Evolutionary conservation across 1,284 basidiomycete species (phyloP), one percentile per base, ranked within the genome.

Genomic region (Puccinia triticina): DNA sequence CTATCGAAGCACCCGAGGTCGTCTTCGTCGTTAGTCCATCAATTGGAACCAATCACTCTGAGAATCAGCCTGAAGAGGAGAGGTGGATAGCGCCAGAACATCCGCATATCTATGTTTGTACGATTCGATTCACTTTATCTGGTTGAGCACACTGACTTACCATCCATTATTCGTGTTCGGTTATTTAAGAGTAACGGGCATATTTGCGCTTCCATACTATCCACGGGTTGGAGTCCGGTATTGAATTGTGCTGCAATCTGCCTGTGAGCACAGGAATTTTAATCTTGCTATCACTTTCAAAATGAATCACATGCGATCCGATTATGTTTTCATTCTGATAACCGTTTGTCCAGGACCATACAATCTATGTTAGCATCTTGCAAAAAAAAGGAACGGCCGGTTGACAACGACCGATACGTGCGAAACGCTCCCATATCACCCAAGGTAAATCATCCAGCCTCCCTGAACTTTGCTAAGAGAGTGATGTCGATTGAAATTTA

Each of bases 291-390:
- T 21, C 55, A 55, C 29, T 8, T 59, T 59, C n/a, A 3, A 1
- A 5, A 26, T 59, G 29, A 59, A 59, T 29, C 29, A n/a, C 7
- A 21, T 59, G 67, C 14, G 40, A 43, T 43, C 46, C 12, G 37
- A 14, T 43, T 32, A 18, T 18, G 66, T 2, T 23, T 46, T 14
- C 29, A 21, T 69, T 14, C 32, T 55, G 23, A 21, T 23, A 34
- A n/a, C 26, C 29, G 34, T 69, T 32, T 26, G 5, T 53, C 23
- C 23, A 90, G 94, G 59, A 94, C 93, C 11, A 87, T 94, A 71
- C 93, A 94, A 88, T 93, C 93, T 85, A 94, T 94, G 93, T 89
- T 94, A 82, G 93, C 92, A 29, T 94, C 93, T 16, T 93, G 92
- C 90, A 93, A 92, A 92, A 91, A 90, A 87, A 93, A 92, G 87